These are phyloP conservation scores for Hanseniaspora thailandica DNA, from an alignment of 805 yeast genomes.

Conservation along the genomic window DNA sequence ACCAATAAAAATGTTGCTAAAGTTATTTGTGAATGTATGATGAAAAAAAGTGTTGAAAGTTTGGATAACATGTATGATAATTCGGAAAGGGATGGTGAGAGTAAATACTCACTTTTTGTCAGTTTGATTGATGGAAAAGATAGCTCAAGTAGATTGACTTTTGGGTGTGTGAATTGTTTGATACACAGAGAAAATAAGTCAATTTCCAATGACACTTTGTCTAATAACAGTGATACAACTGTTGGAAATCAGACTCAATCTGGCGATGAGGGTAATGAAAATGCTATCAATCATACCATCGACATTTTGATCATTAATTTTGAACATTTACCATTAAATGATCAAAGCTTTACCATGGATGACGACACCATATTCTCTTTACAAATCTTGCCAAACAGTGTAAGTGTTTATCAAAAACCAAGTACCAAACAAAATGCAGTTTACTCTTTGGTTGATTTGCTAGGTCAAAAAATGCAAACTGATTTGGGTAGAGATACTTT, in stretches of 20 bases:
- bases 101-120: neutral
- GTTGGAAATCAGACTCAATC: neutral
- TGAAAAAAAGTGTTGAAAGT: neutral
- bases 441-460: conserved; percentile 20
- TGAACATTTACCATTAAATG: neutral
- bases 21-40: neutral
- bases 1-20: neutral
- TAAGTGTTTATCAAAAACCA: conserved; percentile 16
- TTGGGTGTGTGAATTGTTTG: conserved; percentile 1
- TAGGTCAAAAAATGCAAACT: conserved; percentile 22
- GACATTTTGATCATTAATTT: neutral
- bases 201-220: neutral
- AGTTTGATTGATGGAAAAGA: neutral
- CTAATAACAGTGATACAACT: neutral
- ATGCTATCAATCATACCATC: neutral
- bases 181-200: neutral
- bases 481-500: conserved; percentile 26
- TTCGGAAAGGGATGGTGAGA: neutral
- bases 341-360: conserved; percentile 18
- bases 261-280: neutral
- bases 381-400: conserved; percentile 20
- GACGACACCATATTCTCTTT: conserved; percentile 22
- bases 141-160: neutral
- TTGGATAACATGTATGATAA: neutral
- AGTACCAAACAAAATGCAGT: conserved; percentile 17